A percentile compares a stretch with the other conserved stretches of the same genome.
phyloP scores from a whole-genome alignment of 2,329 filamentous ascomycete genomes.

The Diplodia intermedia region DNA sequence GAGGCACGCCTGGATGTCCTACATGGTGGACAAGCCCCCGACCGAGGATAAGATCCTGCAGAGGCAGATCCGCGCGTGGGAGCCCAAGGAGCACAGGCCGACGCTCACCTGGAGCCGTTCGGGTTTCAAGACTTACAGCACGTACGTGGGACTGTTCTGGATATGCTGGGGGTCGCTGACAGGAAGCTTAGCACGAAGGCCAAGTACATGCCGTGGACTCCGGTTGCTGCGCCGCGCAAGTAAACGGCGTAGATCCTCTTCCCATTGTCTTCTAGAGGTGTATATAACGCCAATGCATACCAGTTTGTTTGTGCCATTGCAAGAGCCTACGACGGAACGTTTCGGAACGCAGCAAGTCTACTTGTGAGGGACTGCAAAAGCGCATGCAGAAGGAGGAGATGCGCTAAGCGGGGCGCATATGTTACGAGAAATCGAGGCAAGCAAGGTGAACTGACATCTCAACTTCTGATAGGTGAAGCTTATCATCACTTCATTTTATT shows the following conservation, averaged over 20 bases:
- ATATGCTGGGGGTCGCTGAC: neutral
- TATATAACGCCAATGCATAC: conserved; percentile 27
- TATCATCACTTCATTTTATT: neutral
- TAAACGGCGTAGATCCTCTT: neutral
- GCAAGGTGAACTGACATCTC: neutral
- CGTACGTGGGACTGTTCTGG: conserved; percentile 66
- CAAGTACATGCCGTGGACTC: conserved; percentile 58
- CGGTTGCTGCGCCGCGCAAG: conserved; percentile 53
- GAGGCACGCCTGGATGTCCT: conserved; percentile 94
- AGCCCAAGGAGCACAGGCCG: conserved; percentile 73
- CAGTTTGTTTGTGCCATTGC: neutral
- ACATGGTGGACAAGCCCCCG: conserved; percentile 87
- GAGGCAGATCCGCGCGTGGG: conserved; percentile 74
- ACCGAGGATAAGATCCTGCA: conserved; percentile 75
- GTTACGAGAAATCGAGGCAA: neutral
- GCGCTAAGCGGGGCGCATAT: neutral
- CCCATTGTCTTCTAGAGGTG: conserved; percentile 11
- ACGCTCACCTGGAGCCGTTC: conserved; percentile 77
- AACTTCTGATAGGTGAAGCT: neutral
- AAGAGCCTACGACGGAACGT: neutral
- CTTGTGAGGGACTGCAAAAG: neutral
- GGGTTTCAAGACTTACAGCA: conserved; percentile 93
- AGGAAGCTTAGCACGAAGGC: conserved; percentile 53
- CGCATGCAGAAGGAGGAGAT: neutral
- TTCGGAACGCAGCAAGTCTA: neutral